Base-by-base conservation (phyloP, 805 yeast species). In the Kazachstania viticola region DNA sequence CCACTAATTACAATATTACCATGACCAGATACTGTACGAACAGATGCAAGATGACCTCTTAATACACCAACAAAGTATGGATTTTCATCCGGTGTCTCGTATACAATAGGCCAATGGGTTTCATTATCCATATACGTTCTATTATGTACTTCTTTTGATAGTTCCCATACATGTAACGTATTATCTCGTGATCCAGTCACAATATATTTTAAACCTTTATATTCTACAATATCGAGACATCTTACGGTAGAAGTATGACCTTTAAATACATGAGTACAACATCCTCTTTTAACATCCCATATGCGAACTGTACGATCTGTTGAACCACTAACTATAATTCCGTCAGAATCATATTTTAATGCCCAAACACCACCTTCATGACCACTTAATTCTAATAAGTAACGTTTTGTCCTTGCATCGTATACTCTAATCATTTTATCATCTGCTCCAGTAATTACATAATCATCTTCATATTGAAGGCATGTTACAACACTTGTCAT, bases 311-410 rank as follows among this genome's bases (percentile, higher is more conserved):
- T 78, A 44, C 95, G 70, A 58, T 91, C 98, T 0, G 96, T 88
- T 2, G 95, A 79, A 0, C 97, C 98, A 37, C 93, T 80, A 1
- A 88, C 94, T 28, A 91, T 64, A 3, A 53, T 49, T 9, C 57
- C 58, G 7, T 85, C 83, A 46, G 77, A 74, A 15, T 82, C 85
- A 50, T 85, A 87, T 56, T 88, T 84, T 52, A 91, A 66, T 1
- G 98, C 97, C 98, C 98, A 91, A 4, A 91, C 98, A 25, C 98
- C 98, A 28, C 98, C 98, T 33, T 80, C 94, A 51, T 91, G 98
- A 6, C 95, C 96, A 27, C 67, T 64, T 27, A 91, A 64, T 5
- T 75, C 74, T 26, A 69, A 62, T 7, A 75, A 47, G 31, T 78
- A 62, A 26, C 61, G 60, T 4, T 96, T 96, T 1, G 80, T 73